Evolutionary conservation across 2,329 filamentous ascomycete genomes (phyloP).

Genomic region (Botrytis aclada): DNA sequence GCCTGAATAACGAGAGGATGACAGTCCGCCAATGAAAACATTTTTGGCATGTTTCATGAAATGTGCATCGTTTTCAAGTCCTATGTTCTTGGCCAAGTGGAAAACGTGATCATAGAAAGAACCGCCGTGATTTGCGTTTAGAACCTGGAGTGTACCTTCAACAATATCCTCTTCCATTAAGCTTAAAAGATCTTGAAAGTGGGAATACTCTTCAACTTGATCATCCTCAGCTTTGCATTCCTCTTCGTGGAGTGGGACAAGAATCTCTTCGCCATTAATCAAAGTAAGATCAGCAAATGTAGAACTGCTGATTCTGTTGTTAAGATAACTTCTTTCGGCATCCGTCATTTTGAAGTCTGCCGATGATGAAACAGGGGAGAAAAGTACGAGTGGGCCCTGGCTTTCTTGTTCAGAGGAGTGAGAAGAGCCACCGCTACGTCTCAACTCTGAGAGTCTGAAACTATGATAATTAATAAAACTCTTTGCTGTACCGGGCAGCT

Average conservation of each 20-base stretch:
- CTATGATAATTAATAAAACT: constrained; percentile 2
- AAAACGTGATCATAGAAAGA: constrained; percentile 19
- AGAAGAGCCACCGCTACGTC: background rate
- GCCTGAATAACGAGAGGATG: constrained; percentile 18
- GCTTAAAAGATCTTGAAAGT: constrained; percentile 18
- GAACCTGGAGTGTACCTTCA: constrained; percentile 4
- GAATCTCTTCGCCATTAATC: constrained; percentile 10
- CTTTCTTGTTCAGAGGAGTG: background rate
- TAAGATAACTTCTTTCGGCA: background rate
- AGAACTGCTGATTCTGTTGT: constrained; percentile 20
- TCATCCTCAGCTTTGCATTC: background rate
- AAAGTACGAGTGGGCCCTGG: background rate
- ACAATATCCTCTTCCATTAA: constrained; percentile 9
- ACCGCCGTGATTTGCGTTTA: constrained; percentile 8
- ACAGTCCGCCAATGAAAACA: constrained; percentile 16
- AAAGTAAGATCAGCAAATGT: constrained; percentile 18
- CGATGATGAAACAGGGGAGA: background rate
- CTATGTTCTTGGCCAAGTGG: constrained; percentile 1
- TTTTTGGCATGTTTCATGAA: constrained; percentile 19
- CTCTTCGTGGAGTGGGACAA: constrained; percentile 20
- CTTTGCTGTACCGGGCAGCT: constrained; percentile 16
- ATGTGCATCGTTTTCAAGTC: constrained; percentile 11
- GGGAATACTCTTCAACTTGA: background rate
- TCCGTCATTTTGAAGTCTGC: too few relatives aligned
- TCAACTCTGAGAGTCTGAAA: background rate